These are phyloP conservation scores for Durusdinium trenchii DNA, from an alignment of 73 alveolate species.

Conservation along the genomic window DNA sequence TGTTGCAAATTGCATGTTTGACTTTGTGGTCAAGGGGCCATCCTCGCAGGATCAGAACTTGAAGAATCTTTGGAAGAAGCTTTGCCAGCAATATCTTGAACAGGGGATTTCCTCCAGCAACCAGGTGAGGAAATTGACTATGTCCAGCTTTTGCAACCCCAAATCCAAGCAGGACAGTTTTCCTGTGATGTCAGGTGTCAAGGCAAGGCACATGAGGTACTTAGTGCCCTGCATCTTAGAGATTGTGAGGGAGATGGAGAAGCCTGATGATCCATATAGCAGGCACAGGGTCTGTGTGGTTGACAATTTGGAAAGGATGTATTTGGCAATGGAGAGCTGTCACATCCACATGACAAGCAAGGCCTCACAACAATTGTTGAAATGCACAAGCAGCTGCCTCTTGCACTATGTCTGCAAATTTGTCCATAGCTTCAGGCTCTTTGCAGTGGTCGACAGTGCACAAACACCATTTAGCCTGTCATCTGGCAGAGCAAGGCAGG, in stretches of 20 bases:
- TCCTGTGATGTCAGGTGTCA: background rate
- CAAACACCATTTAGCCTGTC: conserved; percentile 4
- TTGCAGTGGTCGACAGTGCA: background rate
- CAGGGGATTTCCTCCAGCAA: background rate
- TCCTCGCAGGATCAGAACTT: background rate
- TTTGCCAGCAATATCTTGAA: conserved; percentile 11
- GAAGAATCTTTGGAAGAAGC: background rate
- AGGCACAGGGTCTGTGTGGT: background rate
- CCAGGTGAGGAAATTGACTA: background rate
- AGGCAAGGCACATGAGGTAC: conserved; percentile 15
- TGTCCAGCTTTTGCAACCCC: background rate
- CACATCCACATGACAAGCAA: background rate
- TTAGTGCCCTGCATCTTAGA: background rate
- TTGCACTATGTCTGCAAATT: background rate
- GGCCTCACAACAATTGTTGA: background rate
- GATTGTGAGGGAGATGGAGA: background rate
- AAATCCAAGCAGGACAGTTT: background rate
- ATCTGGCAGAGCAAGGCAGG: background rate
- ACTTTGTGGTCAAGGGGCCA: background rate
- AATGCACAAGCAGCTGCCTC: background rate
- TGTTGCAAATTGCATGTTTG: background rate
- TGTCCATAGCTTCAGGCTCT: background rate
- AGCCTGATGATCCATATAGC: background rate
- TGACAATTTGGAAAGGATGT: background rate
- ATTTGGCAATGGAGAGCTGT: background rate